These are phyloP conservation scores for Ascochyta pisi DNA, from an alignment of 2,329 filamentous ascomycete species.

Conservation along the genomic window DNA sequence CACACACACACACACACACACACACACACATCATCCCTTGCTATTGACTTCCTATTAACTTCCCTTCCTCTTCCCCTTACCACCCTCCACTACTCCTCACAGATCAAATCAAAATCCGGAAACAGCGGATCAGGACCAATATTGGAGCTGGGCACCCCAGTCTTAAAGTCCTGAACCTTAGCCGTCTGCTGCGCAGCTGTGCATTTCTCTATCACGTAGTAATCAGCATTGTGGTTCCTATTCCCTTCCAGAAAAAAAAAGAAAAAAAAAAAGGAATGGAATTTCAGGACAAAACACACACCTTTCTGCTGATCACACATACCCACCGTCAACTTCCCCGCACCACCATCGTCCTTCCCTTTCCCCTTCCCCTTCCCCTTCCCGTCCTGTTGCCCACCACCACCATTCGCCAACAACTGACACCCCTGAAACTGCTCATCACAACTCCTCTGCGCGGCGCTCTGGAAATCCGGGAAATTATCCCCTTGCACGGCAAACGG, in stretches of 20 bases:
- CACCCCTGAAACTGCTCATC: conserved; percentile 69
- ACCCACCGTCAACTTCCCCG: conserved; percentile 20
- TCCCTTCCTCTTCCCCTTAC: background rate
- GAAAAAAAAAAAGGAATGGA: too few relatives aligned
- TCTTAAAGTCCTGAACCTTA: conserved; percentile 35
- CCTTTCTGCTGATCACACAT: conserved; percentile 35
- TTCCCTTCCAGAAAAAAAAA: too few relatives aligned
- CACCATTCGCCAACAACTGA: conserved; percentile 50
- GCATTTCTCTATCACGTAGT: conserved; percentile 31
- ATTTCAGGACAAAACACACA: conserved; percentile 10
- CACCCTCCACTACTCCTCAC: conserved; percentile 23
- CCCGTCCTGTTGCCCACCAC: conserved; percentile 7
- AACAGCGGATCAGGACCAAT: conserved; percentile 48
- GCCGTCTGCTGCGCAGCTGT: conserved; percentile 37
- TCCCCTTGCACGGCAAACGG: conserved; percentile 43
- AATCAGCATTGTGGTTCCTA: background rate
- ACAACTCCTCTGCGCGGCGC: conserved; percentile 67
- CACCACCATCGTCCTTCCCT: conserved; percentile 22
- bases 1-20: too few relatives aligned
- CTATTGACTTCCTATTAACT: background rate
- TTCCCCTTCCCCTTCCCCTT: conserved; percentile 11
- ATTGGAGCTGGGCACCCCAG: conserved; percentile 37
- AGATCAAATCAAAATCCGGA: conserved; percentile 49
- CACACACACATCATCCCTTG: too few relatives aligned
- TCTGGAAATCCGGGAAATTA: conserved; percentile 61